phyloP scores from a whole-genome alignment of 345 rosid species.

The Lepidium aucheri region DNA sequence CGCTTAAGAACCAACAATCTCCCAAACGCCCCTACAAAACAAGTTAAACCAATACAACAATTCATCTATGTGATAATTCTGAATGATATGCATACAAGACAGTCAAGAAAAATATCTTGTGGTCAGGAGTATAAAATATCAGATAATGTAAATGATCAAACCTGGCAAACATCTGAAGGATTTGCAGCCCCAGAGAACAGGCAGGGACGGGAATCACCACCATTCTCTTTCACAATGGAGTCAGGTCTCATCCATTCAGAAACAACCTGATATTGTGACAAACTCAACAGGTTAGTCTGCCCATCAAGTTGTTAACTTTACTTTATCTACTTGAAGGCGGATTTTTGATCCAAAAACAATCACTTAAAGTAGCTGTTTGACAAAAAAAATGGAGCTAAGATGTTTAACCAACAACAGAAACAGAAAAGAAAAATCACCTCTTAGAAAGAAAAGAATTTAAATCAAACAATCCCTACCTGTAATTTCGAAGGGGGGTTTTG shows the following conservation, averaged over 20 bases:
- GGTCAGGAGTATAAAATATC: constrained; percentile 5
- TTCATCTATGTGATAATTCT: not conserved
- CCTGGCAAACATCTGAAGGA: constrained; percentile 99
- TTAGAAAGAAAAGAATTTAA: not conserved
- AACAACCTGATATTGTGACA: constrained; percentile 57
- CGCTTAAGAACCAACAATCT: constrained; percentile 99
- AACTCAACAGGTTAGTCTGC: constrained; percentile 23
- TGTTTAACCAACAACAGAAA: constrained; percentile 9
- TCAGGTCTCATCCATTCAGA: constrained; percentile 97
- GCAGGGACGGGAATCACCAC: constrained; percentile 60
- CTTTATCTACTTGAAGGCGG: not conserved
- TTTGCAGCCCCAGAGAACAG: constrained; percentile 85
- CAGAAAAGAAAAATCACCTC: not conserved
- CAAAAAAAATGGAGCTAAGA: not conserved
- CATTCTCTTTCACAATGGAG: constrained; percentile 63
- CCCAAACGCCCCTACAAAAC: constrained; percentile 86
- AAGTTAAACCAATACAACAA: constrained; percentile 5
- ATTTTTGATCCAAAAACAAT: not conserved
- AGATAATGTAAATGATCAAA: constrained; percentile 22
- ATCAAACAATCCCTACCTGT: constrained; percentile 54
- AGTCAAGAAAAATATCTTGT: constrained; percentile 6
- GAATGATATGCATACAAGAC: constrained; percentile 1
- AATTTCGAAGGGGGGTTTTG: constrained; percentile 74
- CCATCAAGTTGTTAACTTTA: not conserved
- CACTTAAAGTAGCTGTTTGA: not conserved